Conservation (phyloP, 2,329 filamentous ascomycete genomes). For the Phaeoacremonium minimum region DNA sequence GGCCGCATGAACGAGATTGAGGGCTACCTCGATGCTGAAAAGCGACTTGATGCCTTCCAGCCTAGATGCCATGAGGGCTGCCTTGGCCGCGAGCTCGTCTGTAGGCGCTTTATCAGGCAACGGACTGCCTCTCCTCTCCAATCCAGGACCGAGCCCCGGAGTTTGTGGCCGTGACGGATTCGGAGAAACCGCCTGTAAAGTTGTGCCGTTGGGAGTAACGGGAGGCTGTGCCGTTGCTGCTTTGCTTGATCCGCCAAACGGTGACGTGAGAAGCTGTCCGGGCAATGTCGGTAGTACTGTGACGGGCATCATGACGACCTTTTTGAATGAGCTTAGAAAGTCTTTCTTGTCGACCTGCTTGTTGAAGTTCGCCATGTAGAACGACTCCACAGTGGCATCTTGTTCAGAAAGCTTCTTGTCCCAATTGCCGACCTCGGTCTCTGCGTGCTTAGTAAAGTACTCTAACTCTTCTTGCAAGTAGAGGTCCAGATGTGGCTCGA, state of each 20-base stretch:
- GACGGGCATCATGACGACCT: slow-evolving; percentile 98
- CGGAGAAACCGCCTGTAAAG: slow-evolving; percentile 25
- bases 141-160: slow-evolving; percentile 31
- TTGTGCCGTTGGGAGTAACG: slow-evolving; percentile 20
- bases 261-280: slow-evolving; percentile 54
- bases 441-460: slow-evolving; percentile 72
- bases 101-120: slow-evolving; percentile 68
- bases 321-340: slow-evolving; percentile 93
- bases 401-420: slow-evolving; percentile 89
- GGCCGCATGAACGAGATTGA: slow-evolving; percentile 82
- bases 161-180: slow-evolving; percentile 45
- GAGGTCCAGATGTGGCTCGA: slow-evolving; percentile 89
- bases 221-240: slow-evolving; percentile 25
- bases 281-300: slow-evolving; percentile 75
- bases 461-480: slow-evolving; percentile 91
- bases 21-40: slow-evolving; percentile 92
- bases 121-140: slow-evolving; percentile 34
- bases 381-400: slow-evolving; percentile 85
- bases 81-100: slow-evolving; percentile 90
- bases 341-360: slow-evolving; percentile 94
- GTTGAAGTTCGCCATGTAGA: slow-evolving; percentile 94
- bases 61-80: slow-evolving; percentile 93
- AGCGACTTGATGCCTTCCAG: slow-evolving; percentile 92
- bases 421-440: slow-evolving; percentile 77
- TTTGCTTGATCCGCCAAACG: slow-evolving; percentile 44